Percentiles rank a stretch among this genome's conserved stretches.
Evolutionary conservation across 805 yeast species (phyloP).

Genomic region (Grigorovia humatica): DNA sequence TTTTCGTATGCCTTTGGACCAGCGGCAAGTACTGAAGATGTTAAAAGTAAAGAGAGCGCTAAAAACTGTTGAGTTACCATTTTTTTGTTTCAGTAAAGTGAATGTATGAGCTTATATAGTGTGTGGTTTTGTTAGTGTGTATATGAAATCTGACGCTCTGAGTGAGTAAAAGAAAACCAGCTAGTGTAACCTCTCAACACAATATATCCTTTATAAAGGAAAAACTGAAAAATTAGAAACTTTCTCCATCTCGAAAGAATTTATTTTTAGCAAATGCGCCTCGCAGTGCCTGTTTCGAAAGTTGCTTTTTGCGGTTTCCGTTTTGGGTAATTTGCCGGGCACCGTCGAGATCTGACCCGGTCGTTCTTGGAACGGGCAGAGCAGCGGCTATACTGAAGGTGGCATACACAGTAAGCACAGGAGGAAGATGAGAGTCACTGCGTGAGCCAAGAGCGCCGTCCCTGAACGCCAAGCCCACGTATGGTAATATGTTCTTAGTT

Average conservation of each 20-base stretch:
- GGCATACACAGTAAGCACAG: background rate
- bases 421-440: background rate
- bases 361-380: background rate
- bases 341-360: background rate
- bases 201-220: background rate
- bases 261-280: background rate
- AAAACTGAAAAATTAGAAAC: background rate
- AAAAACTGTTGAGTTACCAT: background rate
- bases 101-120: background rate
- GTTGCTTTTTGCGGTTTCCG: background rate
- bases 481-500: constrained; percentile 6
- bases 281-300: background rate
- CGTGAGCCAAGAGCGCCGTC: constrained; percentile 2
- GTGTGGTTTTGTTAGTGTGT: background rate
- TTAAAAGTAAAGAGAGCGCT: background rate
- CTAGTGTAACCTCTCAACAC: too few species aligned
- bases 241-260: too few species aligned
- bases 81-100: background rate
- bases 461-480: constrained; percentile 12
- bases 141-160: too few species aligned
- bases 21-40: constrained; percentile 2
- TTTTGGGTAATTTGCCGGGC: background rate
- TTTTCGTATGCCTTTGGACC: constrained; percentile 12
- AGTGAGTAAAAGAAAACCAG: too few species aligned
- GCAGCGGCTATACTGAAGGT: too few species aligned